Evolutionary conservation across 2,329 filamentous ascomycete species (phyloP).

Genomic region (Neopestalotiopsis sp.): DNA sequence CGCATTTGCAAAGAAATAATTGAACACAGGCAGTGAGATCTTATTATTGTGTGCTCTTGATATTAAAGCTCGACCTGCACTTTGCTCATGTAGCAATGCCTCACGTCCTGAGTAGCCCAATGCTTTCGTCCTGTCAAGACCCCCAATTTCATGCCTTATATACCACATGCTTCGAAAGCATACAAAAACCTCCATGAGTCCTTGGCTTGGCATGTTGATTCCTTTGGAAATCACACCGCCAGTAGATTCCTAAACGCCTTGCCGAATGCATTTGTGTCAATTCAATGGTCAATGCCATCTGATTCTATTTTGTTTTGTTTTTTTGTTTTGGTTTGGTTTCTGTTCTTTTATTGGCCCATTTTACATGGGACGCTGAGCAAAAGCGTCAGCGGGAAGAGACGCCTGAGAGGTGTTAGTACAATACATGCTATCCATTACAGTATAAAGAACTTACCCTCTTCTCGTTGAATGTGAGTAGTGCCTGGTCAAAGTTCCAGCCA

Average conservation of each 20-base stretch:
- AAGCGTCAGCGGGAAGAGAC: conserved; percentile 18
- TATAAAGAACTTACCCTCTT: conserved; percentile 64
- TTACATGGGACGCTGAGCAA: conserved; percentile 9
- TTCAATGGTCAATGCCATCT: too few species aligned
- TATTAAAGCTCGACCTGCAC: background rate
- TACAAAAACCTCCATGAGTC: background rate
- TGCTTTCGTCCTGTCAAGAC: background rate
- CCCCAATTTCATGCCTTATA: background rate
- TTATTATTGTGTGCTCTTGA: background rate
- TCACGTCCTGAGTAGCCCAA: background rate
- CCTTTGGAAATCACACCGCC: conserved; percentile 4
- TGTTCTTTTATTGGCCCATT: background rate
- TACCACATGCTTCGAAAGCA: background rate
- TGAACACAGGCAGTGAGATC: background rate
- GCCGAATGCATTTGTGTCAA: conserved; percentile 18
- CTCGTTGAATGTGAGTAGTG: conserved; percentile 75
- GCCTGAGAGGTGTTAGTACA: background rate
- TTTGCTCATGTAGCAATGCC: background rate
- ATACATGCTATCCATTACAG: background rate
- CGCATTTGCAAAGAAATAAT: too few species aligned
- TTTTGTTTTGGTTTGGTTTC: background rate
- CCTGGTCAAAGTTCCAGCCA: conserved; percentile 79
- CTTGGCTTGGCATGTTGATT: background rate
- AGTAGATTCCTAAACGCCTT: conserved; percentile 17
- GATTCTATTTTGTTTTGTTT: background rate